Evolutionary conservation across 768 basidiomycete species (phyloP), one percentile per base, ranked within the genome.

Genomic region (Suillus placidus): DNA sequence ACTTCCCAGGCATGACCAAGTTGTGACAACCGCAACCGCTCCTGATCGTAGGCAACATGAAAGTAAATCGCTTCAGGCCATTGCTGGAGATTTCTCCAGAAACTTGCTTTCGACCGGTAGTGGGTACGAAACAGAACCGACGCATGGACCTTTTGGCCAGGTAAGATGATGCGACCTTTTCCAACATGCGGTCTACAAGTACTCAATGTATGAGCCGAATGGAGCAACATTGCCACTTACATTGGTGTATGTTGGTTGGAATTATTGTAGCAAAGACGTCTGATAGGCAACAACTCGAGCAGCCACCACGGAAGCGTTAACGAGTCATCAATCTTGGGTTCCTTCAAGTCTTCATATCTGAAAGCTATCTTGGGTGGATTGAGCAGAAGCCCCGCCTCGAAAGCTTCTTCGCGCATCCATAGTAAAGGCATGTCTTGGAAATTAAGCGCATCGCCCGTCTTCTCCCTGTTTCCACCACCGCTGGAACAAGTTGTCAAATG

Each of bases 381-480:
- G 66, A 77, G 69, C 35, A 57, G 23, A 32, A 76, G 65, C 13
- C 70, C 76, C 8, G 70, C 76, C 20, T 62, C 34, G 16, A 74
- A 65, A 37, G 74, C 75, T 64, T 76, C 73, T 58, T 70, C 71
- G 1, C 76, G 71, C 76, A 76, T 76, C 75, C 76, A 76, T 30
- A 76, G 26, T 16, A 76, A 49, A 3, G 76, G 73, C 49, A 74
- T 71, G 40, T 73, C 70, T 9, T 70, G 73, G 4, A 71, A 77
- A 20, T 72, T 74, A 18, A 77, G 70, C 9, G 18, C 30, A 5
- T 54, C 18, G 30, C 8, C 51, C 9, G 30, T 54, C 30, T 63
- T 70, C 47, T 69, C 71, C 52, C 74, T 67, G n/a, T 76, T 71
- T 26, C 75, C 75, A 18, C 74, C 75, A 2, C 75, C 75, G 1